Conservation (phyloP, 257 asterid species). For the Penstemon eatonii region DNA sequence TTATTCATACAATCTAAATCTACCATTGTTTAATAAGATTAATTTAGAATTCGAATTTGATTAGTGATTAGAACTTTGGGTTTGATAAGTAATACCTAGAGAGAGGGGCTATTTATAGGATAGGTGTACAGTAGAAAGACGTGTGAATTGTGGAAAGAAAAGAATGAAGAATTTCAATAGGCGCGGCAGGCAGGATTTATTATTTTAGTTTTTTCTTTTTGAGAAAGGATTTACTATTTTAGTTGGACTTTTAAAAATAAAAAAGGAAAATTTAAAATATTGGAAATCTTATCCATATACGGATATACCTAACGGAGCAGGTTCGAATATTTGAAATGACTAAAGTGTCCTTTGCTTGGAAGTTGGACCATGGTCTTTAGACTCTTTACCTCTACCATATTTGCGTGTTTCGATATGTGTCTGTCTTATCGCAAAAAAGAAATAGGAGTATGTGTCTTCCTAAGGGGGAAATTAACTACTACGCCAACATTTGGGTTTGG, state of each 20-base stretch:
- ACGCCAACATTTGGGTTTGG: no score
- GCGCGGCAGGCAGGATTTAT: conserved; percentile 47
- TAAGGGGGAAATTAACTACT: no score
- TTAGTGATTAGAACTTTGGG: neutral
- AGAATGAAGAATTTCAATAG: conserved; percentile 39
- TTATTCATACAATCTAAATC: conserved; percentile 81
- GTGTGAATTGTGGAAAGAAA: conserved; percentile 43
- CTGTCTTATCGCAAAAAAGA: conserved; percentile 12
- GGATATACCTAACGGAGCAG: conserved; percentile 49
- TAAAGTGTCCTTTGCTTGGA: conserved; percentile 40
- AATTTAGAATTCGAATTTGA: neutral
- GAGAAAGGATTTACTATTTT: neutral
- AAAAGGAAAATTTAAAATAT: neutral
- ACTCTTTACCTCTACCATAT: conserved; percentile 14
- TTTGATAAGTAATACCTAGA: neutral
- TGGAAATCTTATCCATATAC: conserved; percentile 59
- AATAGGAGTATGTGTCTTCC: no score
- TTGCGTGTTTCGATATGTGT: conserved; percentile 32
- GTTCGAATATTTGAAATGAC: conserved; percentile 33
- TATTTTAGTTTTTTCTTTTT: neutral
- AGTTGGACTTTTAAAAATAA: neutral
- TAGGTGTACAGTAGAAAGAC: conserved; percentile 48
- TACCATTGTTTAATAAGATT: conserved; percentile 46
- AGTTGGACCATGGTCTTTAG: conserved; percentile 29
- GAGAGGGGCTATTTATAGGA: conserved; percentile 49